Conservation (phyloP, 345 rosid species). For the Hevea brasiliensis region DNA sequence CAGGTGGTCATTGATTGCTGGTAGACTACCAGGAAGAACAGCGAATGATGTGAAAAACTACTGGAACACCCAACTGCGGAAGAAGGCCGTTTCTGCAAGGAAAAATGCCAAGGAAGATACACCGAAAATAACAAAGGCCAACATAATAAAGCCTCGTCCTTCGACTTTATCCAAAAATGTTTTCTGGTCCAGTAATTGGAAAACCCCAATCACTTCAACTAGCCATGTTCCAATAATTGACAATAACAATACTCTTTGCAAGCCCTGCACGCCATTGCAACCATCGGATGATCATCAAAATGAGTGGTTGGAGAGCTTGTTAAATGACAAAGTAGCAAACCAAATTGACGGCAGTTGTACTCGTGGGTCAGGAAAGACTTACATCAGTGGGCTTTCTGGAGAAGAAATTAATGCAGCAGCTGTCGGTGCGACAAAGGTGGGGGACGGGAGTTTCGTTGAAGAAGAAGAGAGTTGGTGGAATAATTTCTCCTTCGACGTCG, state of each 20-base stretch:
- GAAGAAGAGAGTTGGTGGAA: neutral
- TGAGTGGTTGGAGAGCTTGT: constrained; percentile 2
- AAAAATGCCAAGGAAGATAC: neutral
- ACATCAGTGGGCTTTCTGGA: neutral
- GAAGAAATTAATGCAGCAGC: too few relatives aligned
- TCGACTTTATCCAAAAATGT: constrained; percentile 20
- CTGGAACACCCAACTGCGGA: constrained; percentile 26
- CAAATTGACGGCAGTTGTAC: too few relatives aligned
- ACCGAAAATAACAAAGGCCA: constrained; percentile 4
- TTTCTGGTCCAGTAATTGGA: constrained; percentile 31
- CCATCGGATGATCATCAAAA: neutral
- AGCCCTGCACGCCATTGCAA: neutral
- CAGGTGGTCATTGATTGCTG: constrained; percentile 52
- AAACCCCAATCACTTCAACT: too few relatives aligned
- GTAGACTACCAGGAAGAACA: constrained; percentile 51
- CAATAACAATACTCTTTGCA: too few relatives aligned
- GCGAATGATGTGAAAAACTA: constrained; percentile 43
- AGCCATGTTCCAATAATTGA: too few relatives aligned
- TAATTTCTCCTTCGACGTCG: neutral
- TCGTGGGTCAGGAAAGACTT: too few relatives aligned
- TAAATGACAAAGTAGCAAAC: neutral
- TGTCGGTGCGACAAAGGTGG: too few relatives aligned
- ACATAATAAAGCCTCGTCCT: constrained; percentile 31
- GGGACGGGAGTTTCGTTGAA: too few relatives aligned
- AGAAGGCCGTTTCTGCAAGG: neutral